A percentile compares a stretch with the other conserved stretches of the same genome.
Evolutionary conservation across 1,284 basidiomycete genomes (phyloP).

Genomic region (Trametes hirsuta): DNA sequence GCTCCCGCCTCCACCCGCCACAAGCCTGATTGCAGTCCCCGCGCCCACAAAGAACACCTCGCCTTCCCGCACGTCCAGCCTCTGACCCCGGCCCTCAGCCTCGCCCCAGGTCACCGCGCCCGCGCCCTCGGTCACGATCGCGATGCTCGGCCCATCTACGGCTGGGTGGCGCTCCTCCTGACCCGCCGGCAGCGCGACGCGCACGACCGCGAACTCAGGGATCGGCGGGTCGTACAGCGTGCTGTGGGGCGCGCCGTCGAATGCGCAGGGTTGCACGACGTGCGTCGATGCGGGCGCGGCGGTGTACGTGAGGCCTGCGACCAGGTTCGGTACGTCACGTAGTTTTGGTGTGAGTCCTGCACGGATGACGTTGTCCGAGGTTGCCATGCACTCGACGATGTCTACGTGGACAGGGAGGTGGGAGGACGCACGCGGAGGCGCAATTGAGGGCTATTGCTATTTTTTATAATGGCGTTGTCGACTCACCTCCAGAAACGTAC

Average conservation of each 20-base stretch:
- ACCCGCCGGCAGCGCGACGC: constrained; percentile 53
- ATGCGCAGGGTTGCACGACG: constrained; percentile 62
- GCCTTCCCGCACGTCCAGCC: constrained; percentile 61
- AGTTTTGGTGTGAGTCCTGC: constrained; percentile 98
- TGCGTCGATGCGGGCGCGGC: constrained; percentile 73
- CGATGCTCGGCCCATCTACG: constrained; percentile 87
- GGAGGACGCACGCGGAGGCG: no score
- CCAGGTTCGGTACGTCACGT: constrained; percentile 89
- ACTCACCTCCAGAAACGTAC: constrained; percentile 87
- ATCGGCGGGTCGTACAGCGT: constrained; percentile 94
- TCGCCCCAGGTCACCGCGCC: constrained; percentile 50
- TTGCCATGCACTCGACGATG: constrained; percentile 98
- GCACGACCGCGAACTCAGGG: constrained; percentile 86
- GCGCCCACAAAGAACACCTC: constrained; percentile 90
- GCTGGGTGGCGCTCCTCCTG: constrained; percentile 55
- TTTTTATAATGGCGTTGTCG: no score
- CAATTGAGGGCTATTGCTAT: no score
- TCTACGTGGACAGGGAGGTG: constrained; percentile 51
- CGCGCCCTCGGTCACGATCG: constrained; percentile 59
- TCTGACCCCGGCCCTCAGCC: constrained; percentile 45
- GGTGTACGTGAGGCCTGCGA: constrained; percentile 87
- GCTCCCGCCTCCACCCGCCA: constrained; percentile 40
- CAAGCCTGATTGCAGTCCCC: constrained; percentile 56
- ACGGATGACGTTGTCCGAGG: constrained; percentile 98
- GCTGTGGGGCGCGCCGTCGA: constrained; percentile 41